Evolutionary conservation across 1,284 basidiomycete species (phyloP).

Genomic region (Stygiomarasmius scandens): DNA sequence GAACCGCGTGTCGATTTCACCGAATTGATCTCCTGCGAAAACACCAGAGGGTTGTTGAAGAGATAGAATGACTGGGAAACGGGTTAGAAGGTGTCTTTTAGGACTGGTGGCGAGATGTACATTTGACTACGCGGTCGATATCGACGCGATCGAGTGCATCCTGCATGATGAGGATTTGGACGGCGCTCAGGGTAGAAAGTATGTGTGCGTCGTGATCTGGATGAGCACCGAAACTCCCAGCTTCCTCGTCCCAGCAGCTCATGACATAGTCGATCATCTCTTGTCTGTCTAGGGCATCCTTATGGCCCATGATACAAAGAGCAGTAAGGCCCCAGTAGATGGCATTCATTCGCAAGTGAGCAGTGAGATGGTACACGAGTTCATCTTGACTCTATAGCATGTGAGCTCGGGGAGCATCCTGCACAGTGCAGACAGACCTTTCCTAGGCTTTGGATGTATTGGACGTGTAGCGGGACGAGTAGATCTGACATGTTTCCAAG

Average conservation of each 20-base stretch:
- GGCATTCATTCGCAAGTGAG: constrained; percentile 94
- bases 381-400: constrained; percentile 75
- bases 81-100: neutral
- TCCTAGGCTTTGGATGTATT: constrained; percentile 76
- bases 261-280: constrained; percentile 91
- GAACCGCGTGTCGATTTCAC: constrained; percentile 93
- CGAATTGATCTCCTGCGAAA: constrained; percentile 89
- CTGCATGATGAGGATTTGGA: constrained; percentile 90
- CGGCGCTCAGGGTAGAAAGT: constrained; percentile 84
- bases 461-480: constrained; percentile 61
- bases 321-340: constrained; percentile 97
- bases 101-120: constrained; percentile 54
- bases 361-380: constrained; percentile 90
- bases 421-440: constrained; percentile 41
- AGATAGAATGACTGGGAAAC: constrained; percentile 71
- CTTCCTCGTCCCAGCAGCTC: constrained; percentile 91
- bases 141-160: constrained; percentile 79
- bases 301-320: constrained; percentile 76
- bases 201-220: constrained; percentile 94
- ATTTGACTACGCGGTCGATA: constrained; percentile 70
- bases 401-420: neutral
- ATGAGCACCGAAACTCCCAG: constrained; percentile 92
- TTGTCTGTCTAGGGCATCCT: constrained; percentile 78
- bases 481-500: neutral
- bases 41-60: constrained; percentile 85